Conservation (phyloP, 495 filamentous ascomycete species). For the Neurospora cerealis region DNA sequence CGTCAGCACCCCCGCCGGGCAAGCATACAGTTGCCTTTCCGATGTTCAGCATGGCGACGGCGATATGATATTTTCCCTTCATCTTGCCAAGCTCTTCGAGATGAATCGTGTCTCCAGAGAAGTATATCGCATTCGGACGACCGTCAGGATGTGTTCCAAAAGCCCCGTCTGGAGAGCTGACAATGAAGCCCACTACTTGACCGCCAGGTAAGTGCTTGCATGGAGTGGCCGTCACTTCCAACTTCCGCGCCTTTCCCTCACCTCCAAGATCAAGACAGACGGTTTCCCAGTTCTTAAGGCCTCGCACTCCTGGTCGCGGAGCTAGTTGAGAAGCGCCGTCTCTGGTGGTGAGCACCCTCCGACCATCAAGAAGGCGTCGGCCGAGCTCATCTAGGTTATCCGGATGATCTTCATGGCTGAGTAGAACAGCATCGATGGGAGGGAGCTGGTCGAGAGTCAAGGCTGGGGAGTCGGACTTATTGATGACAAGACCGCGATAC, state of each 20-base stretch:
- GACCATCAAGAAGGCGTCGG: constrained; percentile 35
- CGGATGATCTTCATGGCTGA: constrained; percentile 47
- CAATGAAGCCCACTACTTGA: constrained; percentile 41
- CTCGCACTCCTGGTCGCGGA: constrained; percentile 32
- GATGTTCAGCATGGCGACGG: constrained; percentile 29
- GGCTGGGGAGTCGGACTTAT: constrained; percentile 29
- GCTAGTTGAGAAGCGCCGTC: constrained; percentile 38
- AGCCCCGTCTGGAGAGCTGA: constrained; percentile 17
- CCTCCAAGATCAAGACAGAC: constrained; percentile 12
- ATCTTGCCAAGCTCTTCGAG: constrained; percentile 32
- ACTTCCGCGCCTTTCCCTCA: constrained; percentile 21
- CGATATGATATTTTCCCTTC: constrained; percentile 22
- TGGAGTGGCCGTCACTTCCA: constrained; percentile 40
- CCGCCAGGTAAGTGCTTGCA: constrained; percentile 36
- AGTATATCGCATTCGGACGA: constrained; percentile 42
- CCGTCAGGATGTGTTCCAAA: constrained; percentile 32
- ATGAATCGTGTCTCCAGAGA: constrained; percentile 47
- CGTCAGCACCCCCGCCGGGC: constrained; percentile 6
- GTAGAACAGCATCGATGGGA: constrained; percentile 39
- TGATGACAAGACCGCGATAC: constrained; percentile 11
- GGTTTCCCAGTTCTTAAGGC: constrained; percentile 23
- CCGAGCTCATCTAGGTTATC: constrained; percentile 42
- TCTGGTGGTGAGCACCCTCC: constrained; percentile 39
- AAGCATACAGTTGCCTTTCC: constrained; percentile 22
- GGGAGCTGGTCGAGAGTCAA: constrained; percentile 32